Base-by-base conservation (phyloP, 75 land plant genomes). In the Chamaecyparis obtusa region DNA sequence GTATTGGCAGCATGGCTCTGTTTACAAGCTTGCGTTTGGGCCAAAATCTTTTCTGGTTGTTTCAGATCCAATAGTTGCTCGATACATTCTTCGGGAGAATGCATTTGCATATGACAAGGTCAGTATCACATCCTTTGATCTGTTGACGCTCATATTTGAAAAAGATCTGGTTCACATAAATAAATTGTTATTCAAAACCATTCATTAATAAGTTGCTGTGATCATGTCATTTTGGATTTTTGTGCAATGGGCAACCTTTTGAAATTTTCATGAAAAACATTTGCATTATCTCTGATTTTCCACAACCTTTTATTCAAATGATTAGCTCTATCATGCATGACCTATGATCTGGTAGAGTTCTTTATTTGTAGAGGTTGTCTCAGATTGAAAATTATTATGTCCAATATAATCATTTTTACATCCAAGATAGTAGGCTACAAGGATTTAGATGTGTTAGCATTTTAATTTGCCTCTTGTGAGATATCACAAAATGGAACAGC, bases 81-180 rank as follows among this genome's bases (percentile, higher is more conserved):
- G 95, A 32, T 93, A 98, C 87, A 95, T 98, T 76, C 97, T 98
- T 80, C 93, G 97, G 77, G 99, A 98, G 90, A 98, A 97, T 91
- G 95, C 97, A 84, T 98, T 98, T 91, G 92, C 92, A n/a, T 98
- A 97, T 95, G 99, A 98, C 92, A 98, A 98, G 99, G 99, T 97
- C 89, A 75, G 84, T 46, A n/a, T 43, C 39, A 39, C 11, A 81
- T 46, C 32, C 49, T 46, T 9, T 21, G 5, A 81, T 27, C 32
- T 46, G 49, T 81, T 41, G 46, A 81, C 27, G 30, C 43, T 81
- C 14, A n/a, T 81, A 21, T 44, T 78, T 27, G 14, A 46, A 80
- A 43, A 81, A 33, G 35, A 30, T 71, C 76, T 74, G 11, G 69
- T 64, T 24, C 27, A 74, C 54, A 81, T 24, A 81, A 81, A n/a